phyloP scores from a whole-genome alignment of 2,329 filamentous ascomycete species.

The Pseudocercospora vitis region DNA sequence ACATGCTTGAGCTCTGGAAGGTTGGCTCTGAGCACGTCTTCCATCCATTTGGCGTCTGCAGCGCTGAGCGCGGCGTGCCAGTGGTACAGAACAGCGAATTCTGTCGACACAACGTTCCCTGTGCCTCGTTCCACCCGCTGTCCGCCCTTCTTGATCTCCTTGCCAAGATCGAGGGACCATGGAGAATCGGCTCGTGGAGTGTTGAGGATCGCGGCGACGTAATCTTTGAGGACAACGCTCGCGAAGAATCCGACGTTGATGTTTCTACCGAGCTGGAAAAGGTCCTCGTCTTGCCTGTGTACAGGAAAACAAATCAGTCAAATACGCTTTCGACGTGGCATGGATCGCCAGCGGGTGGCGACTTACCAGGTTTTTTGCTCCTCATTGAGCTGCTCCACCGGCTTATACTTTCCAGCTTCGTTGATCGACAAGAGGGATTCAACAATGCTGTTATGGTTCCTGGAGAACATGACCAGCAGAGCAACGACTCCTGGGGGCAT shows the following conservation, averaged over 20 bases:
- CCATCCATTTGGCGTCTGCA: conserved; percentile 50
- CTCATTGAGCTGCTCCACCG: conserved; percentile 42
- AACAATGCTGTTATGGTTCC: conserved; percentile 49
- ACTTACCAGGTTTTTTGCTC: conserved; percentile 43
- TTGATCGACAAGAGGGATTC: conserved; percentile 45
- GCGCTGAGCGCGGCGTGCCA: conserved; percentile 50
- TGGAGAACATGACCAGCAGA: conserved; percentile 46
- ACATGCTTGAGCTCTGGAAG: conserved; percentile 43
- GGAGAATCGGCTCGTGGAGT: conserved; percentile 47
- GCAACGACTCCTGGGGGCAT: conserved; percentile 51
- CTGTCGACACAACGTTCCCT: conserved; percentile 49
- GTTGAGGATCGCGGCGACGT: conserved; percentile 50
- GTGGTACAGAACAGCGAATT: conserved; percentile 51
- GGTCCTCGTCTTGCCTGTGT: conserved; percentile 64
- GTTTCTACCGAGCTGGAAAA: conserved; percentile 50
- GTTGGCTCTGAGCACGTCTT: conserved; percentile 38
- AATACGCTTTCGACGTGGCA: neutral
- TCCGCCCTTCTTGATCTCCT: conserved; percentile 46
- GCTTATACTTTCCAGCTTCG: conserved; percentile 46
- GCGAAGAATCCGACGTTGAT: conserved; percentile 53
- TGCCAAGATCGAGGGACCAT: conserved; percentile 49
- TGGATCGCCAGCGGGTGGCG: conserved; percentile 29
- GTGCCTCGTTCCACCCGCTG: conserved; percentile 45
- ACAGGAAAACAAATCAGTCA: neutral
- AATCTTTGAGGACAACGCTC: conserved; percentile 48